Conservation (phyloP, 495 filamentous ascomycete species). For the Tuber borchii region DNA sequence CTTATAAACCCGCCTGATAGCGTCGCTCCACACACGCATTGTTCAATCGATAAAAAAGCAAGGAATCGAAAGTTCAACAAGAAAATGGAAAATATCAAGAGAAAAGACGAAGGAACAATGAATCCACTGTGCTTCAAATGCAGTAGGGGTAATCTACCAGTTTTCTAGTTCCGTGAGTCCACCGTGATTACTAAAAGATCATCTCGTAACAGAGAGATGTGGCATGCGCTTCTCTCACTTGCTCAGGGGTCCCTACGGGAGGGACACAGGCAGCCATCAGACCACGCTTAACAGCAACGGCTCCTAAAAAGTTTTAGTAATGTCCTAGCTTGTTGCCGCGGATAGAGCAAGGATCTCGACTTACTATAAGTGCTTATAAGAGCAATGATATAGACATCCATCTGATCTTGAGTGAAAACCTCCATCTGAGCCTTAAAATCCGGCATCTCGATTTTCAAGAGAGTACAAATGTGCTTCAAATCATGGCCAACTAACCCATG, state of each 20-base stretch:
- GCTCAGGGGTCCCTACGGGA: neutral
- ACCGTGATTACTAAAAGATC: neutral
- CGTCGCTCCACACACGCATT: neutral
- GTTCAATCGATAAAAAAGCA: neutral
- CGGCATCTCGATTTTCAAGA: neutral
- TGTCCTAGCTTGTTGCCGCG: neutral
- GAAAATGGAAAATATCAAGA: neutral
- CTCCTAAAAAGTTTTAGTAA: neutral
- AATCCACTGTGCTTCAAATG: neutral
- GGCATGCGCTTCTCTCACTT: neutral
- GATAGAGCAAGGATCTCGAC: neutral
- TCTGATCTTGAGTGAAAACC: neutral
- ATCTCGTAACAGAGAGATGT: neutral
- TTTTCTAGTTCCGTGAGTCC: neutral
- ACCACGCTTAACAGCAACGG: neutral
- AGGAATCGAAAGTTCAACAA: neutral
- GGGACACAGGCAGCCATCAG: neutral
- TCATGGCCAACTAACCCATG: neutral
- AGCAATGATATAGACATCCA: neutral
- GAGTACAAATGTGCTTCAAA: neutral
- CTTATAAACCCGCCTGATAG: neutral
- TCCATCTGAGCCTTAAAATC: neutral
- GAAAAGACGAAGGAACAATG: neutral
- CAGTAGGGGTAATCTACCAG: neutral
- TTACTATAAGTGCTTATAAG: neutral